Evolutionary conservation across 768 basidiomycete genomes (phyloP).

Genomic region (Amanita thiersii): DNA sequence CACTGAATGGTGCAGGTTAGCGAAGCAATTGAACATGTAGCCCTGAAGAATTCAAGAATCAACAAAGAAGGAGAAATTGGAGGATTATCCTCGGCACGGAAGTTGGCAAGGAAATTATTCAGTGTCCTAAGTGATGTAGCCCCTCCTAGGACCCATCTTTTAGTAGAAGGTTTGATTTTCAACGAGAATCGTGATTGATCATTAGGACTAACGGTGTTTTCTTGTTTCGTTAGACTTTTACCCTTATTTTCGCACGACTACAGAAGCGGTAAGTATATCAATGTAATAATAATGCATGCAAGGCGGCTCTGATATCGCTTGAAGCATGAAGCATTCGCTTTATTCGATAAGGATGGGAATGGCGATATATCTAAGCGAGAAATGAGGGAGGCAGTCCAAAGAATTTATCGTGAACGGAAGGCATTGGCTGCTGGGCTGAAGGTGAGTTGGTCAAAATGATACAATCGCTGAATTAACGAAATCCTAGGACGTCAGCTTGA

Average conservation of each 20-base stretch:
- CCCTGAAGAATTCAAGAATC: constrained; percentile 57
- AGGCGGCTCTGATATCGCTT: constrained; percentile 4
- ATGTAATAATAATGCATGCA: constrained; percentile 5
- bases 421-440: constrained; percentile 63
- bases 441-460: constrained; percentile 23
- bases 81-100: constrained; percentile 54
- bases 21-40: constrained; percentile 62
- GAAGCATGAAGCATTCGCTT: constrained; percentile 57
- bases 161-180: constrained; percentile 49
- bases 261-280: constrained; percentile 53
- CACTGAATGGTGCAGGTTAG: constrained; percentile 27
- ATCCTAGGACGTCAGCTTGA: constrained; percentile 59
- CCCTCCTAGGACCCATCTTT: constrained; percentile 51
- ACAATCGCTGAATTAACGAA: constrained; percentile 1
- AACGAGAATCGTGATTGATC: neutral
- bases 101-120: constrained; percentile 63
- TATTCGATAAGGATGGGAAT: constrained; percentile 80
- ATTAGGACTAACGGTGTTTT: neutral
- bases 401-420: constrained; percentile 75
- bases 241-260: constrained; percentile 64
- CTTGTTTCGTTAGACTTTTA: constrained; percentile 49
- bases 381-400: constrained; percentile 77
- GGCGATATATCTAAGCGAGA: constrained; percentile 72
- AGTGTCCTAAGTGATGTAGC: constrained; percentile 48
- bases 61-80: constrained; percentile 47